Evolutionary conservation across 2,329 filamentous ascomycete species (phyloP).

Genomic region (Colletotrichum cuscutae): DNA sequence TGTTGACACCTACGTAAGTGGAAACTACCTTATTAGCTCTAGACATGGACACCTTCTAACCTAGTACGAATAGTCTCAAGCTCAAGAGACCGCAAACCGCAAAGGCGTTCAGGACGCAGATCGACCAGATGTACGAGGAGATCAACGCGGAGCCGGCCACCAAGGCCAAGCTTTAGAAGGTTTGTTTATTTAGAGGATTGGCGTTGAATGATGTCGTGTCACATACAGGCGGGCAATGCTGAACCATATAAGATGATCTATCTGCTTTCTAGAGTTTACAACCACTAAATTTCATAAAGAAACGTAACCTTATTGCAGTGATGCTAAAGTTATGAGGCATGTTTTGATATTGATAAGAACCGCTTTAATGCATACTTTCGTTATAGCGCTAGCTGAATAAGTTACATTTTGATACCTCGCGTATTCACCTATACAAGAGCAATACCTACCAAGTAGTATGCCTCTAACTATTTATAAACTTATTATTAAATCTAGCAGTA

Average conservation of each 20-base stretch:
- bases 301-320: background rate
- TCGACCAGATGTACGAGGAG: slow-evolving; percentile 68
- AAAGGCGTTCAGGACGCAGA: slow-evolving; percentile 62
- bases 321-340: background rate
- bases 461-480: no score
- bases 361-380: background rate
- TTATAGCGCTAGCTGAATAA: background rate
- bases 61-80: slow-evolving; percentile 59
- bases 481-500: no score
- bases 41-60: slow-evolving; percentile 33
- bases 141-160: slow-evolving; percentile 52
- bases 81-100: slow-evolving; percentile 68
- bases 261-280: slow-evolving; percentile 10
- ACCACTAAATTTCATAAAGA: background rate
- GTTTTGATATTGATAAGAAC: background rate
- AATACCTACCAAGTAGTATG: no score
- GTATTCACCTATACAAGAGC: no score
- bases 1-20: slow-evolving; percentile 87
- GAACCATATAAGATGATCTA: slow-evolving; percentile 25
- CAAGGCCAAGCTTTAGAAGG: slow-evolving; percentile 57
- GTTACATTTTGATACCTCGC: no score
- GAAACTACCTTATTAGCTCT: background rate
- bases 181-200: background rate
- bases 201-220: slow-evolving; percentile 19
- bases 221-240: slow-evolving; percentile 13